Conservation (phyloP, 495 filamentous ascomycete genomes). For the Penicillium pancosmium region DNA sequence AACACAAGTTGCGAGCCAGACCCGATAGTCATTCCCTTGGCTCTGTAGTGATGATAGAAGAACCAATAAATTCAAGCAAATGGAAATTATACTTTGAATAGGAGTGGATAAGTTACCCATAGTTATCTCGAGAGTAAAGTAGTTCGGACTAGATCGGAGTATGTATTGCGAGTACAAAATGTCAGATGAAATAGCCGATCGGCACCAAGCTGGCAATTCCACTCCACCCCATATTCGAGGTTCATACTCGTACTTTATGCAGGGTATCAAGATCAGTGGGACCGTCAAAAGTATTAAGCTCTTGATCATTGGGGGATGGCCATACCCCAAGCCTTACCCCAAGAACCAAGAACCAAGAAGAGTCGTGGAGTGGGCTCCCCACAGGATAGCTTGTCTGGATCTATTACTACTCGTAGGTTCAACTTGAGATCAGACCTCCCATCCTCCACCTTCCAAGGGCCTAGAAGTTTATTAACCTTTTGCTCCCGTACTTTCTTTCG, state of each 20-base stretch:
- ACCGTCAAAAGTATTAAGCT: too few species aligned
- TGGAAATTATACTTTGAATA: background rate
- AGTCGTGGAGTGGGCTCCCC: too few species aligned
- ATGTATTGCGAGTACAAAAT: background rate
- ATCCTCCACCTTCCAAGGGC: background rate
- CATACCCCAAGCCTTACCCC: too few species aligned
- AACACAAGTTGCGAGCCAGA: slow-evolving; percentile 4
- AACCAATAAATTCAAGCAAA: background rate
- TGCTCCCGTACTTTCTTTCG: background rate
- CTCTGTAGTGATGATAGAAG: background rate
- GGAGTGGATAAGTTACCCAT: too few species aligned
- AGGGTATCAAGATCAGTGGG: too few species aligned
- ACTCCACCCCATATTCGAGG: too few species aligned
- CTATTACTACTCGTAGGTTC: background rate
- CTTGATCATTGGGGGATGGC: too few species aligned
- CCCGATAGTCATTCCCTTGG: background rate
- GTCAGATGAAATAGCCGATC: too few species aligned
- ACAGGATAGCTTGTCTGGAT: background rate
- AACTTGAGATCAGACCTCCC: slow-evolving; percentile 1
- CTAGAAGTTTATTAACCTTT: slow-evolving; percentile 2
- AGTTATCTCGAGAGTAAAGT: too few species aligned
- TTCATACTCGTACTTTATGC: too few species aligned
- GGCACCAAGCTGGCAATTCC: too few species aligned
- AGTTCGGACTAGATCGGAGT: background rate
- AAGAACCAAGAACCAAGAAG: too few species aligned